Percentiles rank a stretch among this genome's conserved stretches.
phyloP scores from a whole-genome alignment of 2,329 filamentous ascomycete species.

The Amauroascus niger region DNA sequence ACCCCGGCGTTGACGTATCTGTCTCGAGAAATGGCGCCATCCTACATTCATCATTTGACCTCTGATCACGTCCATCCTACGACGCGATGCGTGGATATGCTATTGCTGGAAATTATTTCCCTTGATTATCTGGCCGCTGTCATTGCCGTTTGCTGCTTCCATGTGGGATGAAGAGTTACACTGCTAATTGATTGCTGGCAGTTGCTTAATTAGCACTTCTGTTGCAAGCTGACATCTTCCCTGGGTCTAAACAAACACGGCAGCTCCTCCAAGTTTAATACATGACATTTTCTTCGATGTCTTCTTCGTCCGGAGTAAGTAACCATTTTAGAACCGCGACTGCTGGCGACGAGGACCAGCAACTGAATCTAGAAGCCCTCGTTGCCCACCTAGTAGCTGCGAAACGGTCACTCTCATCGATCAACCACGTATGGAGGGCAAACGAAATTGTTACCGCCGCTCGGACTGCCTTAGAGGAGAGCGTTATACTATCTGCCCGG shows the following conservation, averaged over 20 bases:
- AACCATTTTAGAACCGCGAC: background rate
- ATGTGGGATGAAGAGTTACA: background rate
- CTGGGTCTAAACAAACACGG: background rate
- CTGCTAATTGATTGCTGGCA: background rate
- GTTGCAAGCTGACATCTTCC: background rate
- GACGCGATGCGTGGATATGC: no score
- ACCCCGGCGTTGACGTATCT: no score
- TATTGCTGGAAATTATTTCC: no score
- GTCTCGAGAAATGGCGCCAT: no score
- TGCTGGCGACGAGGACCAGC: conserved; percentile 5
- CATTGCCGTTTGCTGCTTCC: background rate
- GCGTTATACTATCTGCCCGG: conserved; percentile 60
- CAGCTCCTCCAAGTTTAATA: background rate
- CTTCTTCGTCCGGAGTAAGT: background rate
- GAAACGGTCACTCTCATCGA: conserved; percentile 77
- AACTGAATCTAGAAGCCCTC: conserved; percentile 56
- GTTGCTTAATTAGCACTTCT: background rate
- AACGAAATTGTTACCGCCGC: conserved; percentile 75
- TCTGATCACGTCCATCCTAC: no score
- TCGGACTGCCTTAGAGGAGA: conserved; percentile 66
- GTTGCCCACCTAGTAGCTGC: conserved; percentile 76
- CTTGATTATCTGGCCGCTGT: background rate
- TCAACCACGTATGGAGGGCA: conserved; percentile 71
- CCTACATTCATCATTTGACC: no score
- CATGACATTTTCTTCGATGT: conserved; percentile 8